phyloP scores from a whole-genome alignment of 2,329 filamentous ascomycete species.

The Septoria linicola region DNA sequence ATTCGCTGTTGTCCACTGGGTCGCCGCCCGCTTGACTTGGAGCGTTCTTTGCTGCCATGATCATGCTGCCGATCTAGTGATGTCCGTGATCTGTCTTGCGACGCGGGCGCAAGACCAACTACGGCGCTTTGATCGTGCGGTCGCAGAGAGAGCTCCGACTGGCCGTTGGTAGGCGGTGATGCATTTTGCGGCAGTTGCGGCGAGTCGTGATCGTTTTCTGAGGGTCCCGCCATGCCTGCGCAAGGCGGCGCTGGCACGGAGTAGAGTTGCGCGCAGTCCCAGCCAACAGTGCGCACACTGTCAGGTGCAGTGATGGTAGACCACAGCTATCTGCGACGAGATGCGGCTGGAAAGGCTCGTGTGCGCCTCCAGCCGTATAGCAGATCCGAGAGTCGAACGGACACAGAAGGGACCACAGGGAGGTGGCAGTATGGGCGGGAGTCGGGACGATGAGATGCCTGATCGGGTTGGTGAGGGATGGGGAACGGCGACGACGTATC shows the following conservation, averaged over 20 bases:
- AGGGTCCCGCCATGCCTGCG: conserved; percentile 34
- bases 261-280: conserved; percentile 14
- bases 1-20: conserved; percentile 42
- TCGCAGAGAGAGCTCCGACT: conserved; percentile 18
- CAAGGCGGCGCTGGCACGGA: conserved; percentile 18
- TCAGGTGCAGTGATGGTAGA: neutral
- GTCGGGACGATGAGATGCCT: too few relatives aligned
- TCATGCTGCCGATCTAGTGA: conserved; percentile 24
- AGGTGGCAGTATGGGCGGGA: too few relatives aligned
- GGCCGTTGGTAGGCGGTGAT: conserved; percentile 22
- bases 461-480: neutral
- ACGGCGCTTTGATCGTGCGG: conserved; percentile 18
- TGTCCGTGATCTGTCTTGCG: conserved; percentile 18
- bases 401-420: too few relatives aligned
- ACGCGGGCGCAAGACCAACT: conserved; percentile 10
- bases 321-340: neutral
- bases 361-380: too few relatives aligned
- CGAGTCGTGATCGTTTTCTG: conserved; percentile 26
- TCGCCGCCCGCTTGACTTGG: conserved; percentile 30
- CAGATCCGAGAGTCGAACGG: too few relatives aligned
- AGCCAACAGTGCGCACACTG: conserved; percentile 13
- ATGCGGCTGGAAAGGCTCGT: neutral
- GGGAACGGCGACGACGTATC: neutral
- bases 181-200: conserved; percentile 11
- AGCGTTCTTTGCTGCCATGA: conserved; percentile 27